Conservation (phyloP, 176 grass and related monocot species). For the Triticum turgidum region DNA sequence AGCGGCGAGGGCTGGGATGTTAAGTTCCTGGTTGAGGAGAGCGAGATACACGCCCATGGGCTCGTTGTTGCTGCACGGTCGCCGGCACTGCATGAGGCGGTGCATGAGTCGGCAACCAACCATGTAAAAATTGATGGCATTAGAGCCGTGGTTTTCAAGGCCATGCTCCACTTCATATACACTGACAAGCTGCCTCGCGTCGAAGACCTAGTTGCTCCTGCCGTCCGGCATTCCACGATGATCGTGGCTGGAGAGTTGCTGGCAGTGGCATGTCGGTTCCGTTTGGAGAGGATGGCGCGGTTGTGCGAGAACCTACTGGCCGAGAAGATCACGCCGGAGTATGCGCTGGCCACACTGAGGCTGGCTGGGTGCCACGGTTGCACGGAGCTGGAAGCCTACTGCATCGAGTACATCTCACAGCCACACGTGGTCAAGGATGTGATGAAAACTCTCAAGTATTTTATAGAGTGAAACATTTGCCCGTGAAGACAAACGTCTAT, state of each 20-base stretch:
- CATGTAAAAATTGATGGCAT: neutral
- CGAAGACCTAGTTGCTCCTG: no score
- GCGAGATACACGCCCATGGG: no score
- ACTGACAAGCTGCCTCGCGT: no score
- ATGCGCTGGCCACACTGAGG: neutral
- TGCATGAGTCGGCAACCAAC: neutral
- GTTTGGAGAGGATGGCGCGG: neutral
- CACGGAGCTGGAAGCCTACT: neutral
- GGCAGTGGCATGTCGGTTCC: no score
- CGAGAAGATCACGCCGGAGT: neutral
- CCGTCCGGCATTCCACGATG: no score
- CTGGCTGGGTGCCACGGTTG: neutral
- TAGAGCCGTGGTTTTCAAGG: neutral
- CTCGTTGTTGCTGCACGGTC: neutral
- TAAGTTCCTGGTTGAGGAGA: no score
- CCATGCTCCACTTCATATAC: no score
- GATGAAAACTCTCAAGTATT: neutral
- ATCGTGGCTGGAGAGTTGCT: no score
- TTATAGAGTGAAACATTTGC: neutral
- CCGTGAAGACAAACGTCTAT: neutral
- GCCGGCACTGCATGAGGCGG: neutral
- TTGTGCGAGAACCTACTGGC: conserved; percentile 18
- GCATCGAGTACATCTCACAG: neutral
- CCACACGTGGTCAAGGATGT: neutral
- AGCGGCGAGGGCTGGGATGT: neutral